Evolutionary conservation across 768 basidiomycete species (phyloP).

Genomic region (Amanita rubescens): DNA sequence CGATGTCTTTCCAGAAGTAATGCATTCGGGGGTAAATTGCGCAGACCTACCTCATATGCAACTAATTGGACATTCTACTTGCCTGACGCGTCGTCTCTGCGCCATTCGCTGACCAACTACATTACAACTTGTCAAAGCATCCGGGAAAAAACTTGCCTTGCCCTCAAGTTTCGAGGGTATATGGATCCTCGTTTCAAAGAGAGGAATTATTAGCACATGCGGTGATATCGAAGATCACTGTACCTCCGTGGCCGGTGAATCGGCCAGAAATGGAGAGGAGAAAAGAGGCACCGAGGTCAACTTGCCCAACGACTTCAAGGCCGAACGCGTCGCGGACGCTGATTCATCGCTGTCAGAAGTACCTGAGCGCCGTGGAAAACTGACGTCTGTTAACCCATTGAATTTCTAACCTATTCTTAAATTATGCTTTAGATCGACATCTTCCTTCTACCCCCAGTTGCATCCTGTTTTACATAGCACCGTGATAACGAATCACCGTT

Average conservation of each 20-base stretch:
- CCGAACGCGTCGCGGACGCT: background rate
- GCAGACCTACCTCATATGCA: background rate
- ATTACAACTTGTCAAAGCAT: background rate
- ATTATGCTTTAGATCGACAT: background rate
- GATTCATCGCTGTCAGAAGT: background rate
- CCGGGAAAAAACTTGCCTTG: background rate
- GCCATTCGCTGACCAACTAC: background rate
- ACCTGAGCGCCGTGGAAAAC: background rate
- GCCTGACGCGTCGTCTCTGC: background rate
- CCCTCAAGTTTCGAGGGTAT: background rate
- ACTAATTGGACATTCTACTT: background rate
- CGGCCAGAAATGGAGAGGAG: background rate
- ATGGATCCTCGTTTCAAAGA: background rate
- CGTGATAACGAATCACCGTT: background rate
- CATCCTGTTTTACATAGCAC: background rate
- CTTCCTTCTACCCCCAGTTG: constrained; percentile 1
- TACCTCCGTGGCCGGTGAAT: background rate
- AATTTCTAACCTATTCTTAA: background rate
- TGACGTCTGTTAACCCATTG: background rate
- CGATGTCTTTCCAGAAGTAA: background rate
- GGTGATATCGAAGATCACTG: background rate
- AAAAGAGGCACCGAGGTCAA: background rate
- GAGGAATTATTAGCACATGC: background rate
- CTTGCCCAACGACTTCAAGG: background rate
- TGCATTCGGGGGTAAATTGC: background rate